Base-by-base conservation (phyloP, 495 filamentous ascomycete species). In the Talaromyces borbonicus region DNA sequence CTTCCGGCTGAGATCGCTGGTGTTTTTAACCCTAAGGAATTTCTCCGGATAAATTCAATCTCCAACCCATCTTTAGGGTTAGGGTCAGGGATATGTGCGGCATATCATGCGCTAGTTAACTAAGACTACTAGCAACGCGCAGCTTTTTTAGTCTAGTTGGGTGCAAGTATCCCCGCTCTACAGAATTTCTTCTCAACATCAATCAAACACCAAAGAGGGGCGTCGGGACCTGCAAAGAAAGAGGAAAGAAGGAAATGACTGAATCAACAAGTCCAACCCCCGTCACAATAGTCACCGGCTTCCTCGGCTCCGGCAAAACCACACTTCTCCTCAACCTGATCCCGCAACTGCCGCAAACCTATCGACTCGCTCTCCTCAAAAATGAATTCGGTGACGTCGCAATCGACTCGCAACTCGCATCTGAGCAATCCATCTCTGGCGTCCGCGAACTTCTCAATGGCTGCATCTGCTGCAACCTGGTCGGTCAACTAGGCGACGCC, bases 401-500 rank as follows among this genome's bases (percentile, higher is more conserved):
- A 20, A 73, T 97, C 60, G 92, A 97, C 73, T 88, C 83, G 8
- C 87, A 93, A 61, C 77, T 97, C 14, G 89, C 92, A 33, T 72
- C 84, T 1, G 80, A 84, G 3, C 70, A 75, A 46, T 79, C 89
- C 26, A 87, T 98, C 55, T 77, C 83, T n/a, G 90, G 87, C 44
- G 89, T 93, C 14, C 80, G 81, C 54, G 92, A 98, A 58, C 71
- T 98, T 2, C 80, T 97, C 15, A 90, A 93, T 56, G 92, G 92
- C 50, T 98, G 92, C 63, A 96, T 98, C 57, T 98, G 92, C 73
- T 98, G 92, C 68, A 98, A 96, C 58, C 81, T 96, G 12, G 89
- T 98, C 43, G 92, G 92, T 2, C 85, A 92, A 61, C 76, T 98
- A 19, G 75, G 78, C 53, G 77, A 83, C 41, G 90, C 90, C 0